Conservation (phyloP, 2,329 filamentous ascomycete species). For the Mollisiaceae sp. region DNA sequence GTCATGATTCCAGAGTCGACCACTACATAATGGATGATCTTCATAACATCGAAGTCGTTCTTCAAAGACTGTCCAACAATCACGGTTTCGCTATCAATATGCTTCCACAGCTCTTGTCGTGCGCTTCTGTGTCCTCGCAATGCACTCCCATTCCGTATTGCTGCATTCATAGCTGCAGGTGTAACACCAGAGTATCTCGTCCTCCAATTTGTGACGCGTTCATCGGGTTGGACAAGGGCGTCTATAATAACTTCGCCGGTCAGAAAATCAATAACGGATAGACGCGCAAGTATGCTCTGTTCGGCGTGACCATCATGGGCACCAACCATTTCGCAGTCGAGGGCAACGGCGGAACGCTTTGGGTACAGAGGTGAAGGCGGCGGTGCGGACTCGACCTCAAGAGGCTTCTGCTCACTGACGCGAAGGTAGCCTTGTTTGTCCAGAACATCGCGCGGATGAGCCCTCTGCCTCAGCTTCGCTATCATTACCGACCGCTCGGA, state of each 20-base stretch:
- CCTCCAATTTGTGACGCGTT: not conserved
- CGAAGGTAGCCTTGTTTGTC: not conserved
- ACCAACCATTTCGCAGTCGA: constrained; percentile 4
- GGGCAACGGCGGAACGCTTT: not conserved
- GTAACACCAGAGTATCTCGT: constrained; percentile 4
- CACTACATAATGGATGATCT: not conserved
- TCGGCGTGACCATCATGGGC: not conserved
- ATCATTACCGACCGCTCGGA: not conserved
- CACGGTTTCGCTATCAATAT: constrained; percentile 1
- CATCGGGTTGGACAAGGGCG: not conserved
- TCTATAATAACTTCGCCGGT: not conserved
- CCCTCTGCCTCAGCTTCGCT: not conserved
- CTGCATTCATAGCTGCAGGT: not conserved
- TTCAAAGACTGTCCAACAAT: not conserved
- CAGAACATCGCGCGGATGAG: not conserved
- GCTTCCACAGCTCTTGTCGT: not conserved
- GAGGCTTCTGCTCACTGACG: not conserved
- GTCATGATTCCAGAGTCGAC: constrained; percentile 3
- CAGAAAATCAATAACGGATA: not conserved
- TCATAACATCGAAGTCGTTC: constrained; percentile 2
- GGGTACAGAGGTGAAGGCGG: not conserved
- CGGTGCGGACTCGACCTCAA: not conserved
- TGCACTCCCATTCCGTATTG: not conserved
- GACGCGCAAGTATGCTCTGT: constrained; percentile 1
- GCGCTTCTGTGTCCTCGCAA: not conserved